Conservation (phyloP, 805 yeast species). For the Isabelozyma gotoi region DNA sequence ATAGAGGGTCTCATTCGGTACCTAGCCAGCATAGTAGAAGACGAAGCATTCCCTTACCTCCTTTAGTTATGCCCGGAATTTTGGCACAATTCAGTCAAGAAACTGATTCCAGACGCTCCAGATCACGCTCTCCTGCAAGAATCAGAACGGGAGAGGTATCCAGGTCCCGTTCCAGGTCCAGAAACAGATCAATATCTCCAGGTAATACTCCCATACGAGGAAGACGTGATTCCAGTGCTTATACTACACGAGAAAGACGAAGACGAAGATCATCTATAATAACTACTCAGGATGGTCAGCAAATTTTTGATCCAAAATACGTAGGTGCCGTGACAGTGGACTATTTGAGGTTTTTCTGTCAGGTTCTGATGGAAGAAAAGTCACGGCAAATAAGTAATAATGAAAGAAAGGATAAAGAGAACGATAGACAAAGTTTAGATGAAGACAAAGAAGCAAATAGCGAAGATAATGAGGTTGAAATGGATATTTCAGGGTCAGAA, state of each 20-base stretch:
- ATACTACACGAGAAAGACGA: not conserved
- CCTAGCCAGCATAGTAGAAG: conserved; percentile 3
- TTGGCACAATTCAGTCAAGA: not conserved
- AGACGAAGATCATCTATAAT: conserved; percentile 29
- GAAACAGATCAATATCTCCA: not conserved
- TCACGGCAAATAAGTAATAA: conserved; percentile 5
- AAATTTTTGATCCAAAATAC: conserved; percentile 27
- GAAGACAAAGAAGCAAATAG: too few relatives aligned
- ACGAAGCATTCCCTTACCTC: conserved; percentile 1
- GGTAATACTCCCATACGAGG: not conserved
- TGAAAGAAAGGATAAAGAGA: conserved; percentile 8
- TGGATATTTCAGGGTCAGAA: not conserved
- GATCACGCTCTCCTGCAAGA: not conserved
- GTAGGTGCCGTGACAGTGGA: conserved; percentile 38
- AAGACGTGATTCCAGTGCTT: not conserved
- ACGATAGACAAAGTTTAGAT: not conserved
- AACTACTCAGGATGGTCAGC: conserved; percentile 18
- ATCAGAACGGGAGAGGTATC: not conserved
- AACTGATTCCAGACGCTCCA: not conserved
- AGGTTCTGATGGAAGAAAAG: conserved; percentile 20
- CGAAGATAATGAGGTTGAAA: not conserved
- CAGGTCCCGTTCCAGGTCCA: not conserved
- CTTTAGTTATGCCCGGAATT: conserved; percentile 1
- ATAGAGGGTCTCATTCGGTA: conserved; percentile 4
- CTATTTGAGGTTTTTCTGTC: conserved; percentile 34